These are phyloP conservation scores for Magnaporthales sp. DNA, from an alignment of 2,329 filamentous ascomycete species.

Conservation along the genomic window DNA sequence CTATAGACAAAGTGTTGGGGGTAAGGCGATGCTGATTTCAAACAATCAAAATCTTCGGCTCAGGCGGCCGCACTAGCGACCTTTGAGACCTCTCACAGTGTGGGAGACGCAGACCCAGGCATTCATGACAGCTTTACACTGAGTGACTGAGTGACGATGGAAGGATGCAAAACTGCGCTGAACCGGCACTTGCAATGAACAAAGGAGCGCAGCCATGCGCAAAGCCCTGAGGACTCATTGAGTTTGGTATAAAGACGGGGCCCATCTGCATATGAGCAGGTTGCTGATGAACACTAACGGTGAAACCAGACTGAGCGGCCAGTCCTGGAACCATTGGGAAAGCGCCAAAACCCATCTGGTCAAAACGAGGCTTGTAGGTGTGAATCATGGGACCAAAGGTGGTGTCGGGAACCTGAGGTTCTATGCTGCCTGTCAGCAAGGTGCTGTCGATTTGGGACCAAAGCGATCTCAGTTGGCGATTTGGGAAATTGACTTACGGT, in stretches of 20 bases:
- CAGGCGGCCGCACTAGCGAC: background rate
- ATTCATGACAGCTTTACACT: background rate
- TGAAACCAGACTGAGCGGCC: slow-evolving; percentile 13
- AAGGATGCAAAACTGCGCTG: background rate
- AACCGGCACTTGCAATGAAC: slow-evolving; percentile 3
- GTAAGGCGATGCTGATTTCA: background rate
- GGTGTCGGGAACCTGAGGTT: slow-evolving; percentile 51
- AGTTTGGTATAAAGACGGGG: background rate
- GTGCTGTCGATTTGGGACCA: background rate
- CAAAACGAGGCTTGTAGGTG: slow-evolving; percentile 45
- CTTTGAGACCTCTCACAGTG: background rate
- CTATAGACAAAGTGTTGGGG: background rate
- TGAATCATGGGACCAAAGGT: slow-evolving; percentile 46
- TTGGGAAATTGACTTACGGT: slow-evolving; percentile 18
- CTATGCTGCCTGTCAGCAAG: background rate
- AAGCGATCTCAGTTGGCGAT: background rate
- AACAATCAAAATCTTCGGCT: background rate
- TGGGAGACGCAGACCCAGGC: background rate
- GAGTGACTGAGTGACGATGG: background rate
- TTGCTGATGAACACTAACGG: slow-evolving; percentile 6
- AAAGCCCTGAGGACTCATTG: background rate
- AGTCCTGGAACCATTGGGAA: slow-evolving; percentile 9
- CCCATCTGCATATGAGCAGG: slow-evolving; percentile 2
- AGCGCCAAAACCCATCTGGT: slow-evolving; percentile 18
- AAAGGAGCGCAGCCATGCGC: slow-evolving; percentile 3